Percentiles rank a stretch among this genome's conserved stretches.
Conservation (phyloP, 306 rosid species). For the Cicer bijugum region DNA sequence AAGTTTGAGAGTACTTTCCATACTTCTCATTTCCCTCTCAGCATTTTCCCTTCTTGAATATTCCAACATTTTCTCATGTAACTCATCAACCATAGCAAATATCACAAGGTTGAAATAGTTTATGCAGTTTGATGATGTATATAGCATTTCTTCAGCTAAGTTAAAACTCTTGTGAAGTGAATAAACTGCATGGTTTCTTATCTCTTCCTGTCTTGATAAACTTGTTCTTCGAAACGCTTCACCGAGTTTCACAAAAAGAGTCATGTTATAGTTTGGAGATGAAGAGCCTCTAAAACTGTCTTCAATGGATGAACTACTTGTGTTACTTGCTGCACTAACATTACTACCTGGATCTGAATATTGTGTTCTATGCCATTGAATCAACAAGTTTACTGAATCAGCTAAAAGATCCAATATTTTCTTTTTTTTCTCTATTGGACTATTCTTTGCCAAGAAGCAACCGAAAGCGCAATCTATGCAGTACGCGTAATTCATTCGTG, state of each 20-base stretch:
- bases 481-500: constrained; percentile 61
- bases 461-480: constrained; percentile 80
- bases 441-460: constrained; percentile 74
- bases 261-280: constrained; percentile 59
- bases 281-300: constrained; percentile 55
- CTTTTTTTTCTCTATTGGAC: constrained; percentile 77
- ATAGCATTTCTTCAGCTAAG: constrained; percentile 72
- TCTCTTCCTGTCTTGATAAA: constrained; percentile 82
- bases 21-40: constrained; percentile 87
- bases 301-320: constrained; percentile 65
- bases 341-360: constrained; percentile 63
- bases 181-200: constrained; percentile 77
- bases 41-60: constrained; percentile 84
- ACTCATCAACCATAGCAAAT: constrained; percentile 89
- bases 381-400: constrained; percentile 63
- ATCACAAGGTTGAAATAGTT: constrained; percentile 74
- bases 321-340: constrained; percentile 54
- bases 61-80: constrained; percentile 90
- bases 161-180: constrained; percentile 69
- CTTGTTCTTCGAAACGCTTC: constrained; percentile 77
- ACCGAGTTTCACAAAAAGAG: constrained; percentile 75
- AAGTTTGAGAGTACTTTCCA: constrained; percentile 83
- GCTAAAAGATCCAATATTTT: constrained; percentile 70
- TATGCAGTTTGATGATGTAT: constrained; percentile 59
- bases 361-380: constrained; percentile 68